phyloP scores from a whole-genome alignment of 139 green algal species.

The Mychonastes homosphaera region DNA sequence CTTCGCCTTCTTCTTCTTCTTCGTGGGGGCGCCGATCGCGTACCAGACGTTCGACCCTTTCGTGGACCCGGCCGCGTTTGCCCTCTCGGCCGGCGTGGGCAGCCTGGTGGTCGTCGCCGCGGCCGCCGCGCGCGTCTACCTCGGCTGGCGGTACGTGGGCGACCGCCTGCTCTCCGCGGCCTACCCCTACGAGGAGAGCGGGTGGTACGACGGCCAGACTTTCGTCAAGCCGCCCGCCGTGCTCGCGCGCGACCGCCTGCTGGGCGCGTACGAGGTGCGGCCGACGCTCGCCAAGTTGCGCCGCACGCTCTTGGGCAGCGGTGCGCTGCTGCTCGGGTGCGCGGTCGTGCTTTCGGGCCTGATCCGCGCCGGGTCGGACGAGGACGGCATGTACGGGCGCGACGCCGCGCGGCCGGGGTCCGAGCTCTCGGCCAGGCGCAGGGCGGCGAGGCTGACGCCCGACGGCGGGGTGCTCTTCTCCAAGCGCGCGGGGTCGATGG shows the following conservation, averaged over 20 bases:
- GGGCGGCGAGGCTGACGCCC: not conserved
- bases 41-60: slow-evolving; percentile 71
- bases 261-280: slow-evolving; percentile 46
- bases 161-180: slow-evolving; percentile 73
- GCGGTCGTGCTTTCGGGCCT: slow-evolving; percentile 35
- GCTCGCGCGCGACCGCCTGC: slow-evolving; percentile 60
- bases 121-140: slow-evolving; percentile 67
- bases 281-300: slow-evolving; percentile 20
- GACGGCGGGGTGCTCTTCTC: not conserved
- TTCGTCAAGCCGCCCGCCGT: slow-evolving; percentile 77
- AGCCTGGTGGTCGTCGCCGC: slow-evolving; percentile 59
- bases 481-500: not conserved
- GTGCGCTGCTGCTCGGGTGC: slow-evolving; percentile 27
- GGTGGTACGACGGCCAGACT: slow-evolving; percentile 39
- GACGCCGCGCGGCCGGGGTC: not conserved
- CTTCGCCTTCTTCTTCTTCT: slow-evolving; percentile 45
- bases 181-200: slow-evolving; percentile 18
- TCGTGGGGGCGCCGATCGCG: slow-evolving; percentile 64
- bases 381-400: slow-evolving; percentile 40
- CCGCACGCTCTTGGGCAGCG: slow-evolving; percentile 40
- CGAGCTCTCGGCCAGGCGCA: not conserved
- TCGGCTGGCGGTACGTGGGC: slow-evolving; percentile 87
- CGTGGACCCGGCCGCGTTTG: not conserved
- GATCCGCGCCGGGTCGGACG: slow-evolving; percentile 37
- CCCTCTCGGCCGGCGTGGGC: slow-evolving; percentile 3